Percentiles rank a stretch among this genome's conserved stretches.
Conservation (phyloP, 257 asterid species). For the Echium plantagineum region DNA sequence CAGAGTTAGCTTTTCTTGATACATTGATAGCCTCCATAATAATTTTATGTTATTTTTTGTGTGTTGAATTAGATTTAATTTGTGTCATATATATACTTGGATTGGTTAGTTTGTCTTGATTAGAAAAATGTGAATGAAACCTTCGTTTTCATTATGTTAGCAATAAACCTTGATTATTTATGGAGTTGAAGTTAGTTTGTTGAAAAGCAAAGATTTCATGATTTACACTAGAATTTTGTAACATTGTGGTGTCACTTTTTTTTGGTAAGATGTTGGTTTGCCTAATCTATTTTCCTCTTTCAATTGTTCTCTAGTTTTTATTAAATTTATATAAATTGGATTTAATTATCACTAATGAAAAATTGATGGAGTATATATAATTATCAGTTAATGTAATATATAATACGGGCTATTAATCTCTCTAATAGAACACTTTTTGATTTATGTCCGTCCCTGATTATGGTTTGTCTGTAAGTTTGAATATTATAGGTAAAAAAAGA, state of each 20-base stretch:
- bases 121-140: neutral
- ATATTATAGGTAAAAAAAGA: too few species aligned
- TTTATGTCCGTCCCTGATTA: too few species aligned
- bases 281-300: too few species aligned
- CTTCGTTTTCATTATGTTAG: conserved; percentile 9
- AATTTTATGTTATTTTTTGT: conserved; percentile 27
- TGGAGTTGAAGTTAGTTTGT: conserved; percentile 17
- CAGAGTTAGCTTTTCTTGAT: conserved; percentile 11
- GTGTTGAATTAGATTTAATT: neutral
- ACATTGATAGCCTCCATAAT: conserved; percentile 21
- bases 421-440: too few species aligned
- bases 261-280: neutral
- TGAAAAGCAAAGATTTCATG: conserved; percentile 34
- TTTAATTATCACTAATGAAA: too few species aligned
- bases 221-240: neutral
- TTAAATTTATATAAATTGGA: too few species aligned
- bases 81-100: conserved; percentile 15
- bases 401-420: too few species aligned
- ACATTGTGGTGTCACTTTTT: neutral
- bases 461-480: too few species aligned
- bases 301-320: too few species aligned
- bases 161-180: conserved; percentile 5
- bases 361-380: too few species aligned
- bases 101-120: neutral
- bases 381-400: too few species aligned